A percentile compares a stretch with the other conserved stretches of the same genome.
These are phyloP conservation scores for Lecanicillium sp. DNA, from an alignment of 2,329 filamentous ascomycete species.

Conservation along the genomic window DNA sequence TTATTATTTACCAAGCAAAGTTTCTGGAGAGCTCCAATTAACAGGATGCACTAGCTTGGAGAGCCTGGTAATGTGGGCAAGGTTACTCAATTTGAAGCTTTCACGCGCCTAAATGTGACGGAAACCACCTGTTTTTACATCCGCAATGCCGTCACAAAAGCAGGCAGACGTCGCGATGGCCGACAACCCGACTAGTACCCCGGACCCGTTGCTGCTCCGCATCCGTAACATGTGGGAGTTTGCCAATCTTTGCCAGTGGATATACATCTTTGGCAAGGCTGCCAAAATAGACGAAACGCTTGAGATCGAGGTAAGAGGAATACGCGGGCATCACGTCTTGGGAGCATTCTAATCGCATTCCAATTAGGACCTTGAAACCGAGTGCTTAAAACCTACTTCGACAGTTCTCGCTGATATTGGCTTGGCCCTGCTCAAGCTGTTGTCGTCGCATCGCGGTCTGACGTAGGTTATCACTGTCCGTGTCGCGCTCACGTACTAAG, in stretches of 20 bases:
- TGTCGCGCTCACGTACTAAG: conserved; percentile 7
- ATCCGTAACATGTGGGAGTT: conserved; percentile 95
- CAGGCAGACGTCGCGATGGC: background rate
- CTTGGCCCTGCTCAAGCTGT: conserved; percentile 80
- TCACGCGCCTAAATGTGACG: background rate
- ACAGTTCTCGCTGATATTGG: conserved; percentile 73
- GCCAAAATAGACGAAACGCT: conserved; percentile 87
- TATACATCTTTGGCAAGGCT: conserved; percentile 80
- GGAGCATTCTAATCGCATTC: conserved; percentile 4
- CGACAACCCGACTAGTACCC: conserved; percentile 9
- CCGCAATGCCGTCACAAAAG: conserved; percentile 5
- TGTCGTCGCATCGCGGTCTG: conserved; percentile 87
- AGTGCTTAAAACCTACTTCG: conserved; percentile 78
- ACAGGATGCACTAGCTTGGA: too few relatives aligned
- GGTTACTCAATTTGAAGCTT: background rate
- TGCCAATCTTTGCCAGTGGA: conserved; percentile 88
- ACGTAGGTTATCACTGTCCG: conserved; percentile 55
- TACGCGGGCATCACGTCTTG: too few relatives aligned
- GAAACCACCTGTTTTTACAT: background rate
- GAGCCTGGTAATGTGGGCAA: background rate
- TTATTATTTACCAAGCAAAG: background rate
- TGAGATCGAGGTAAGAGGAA: conserved; percentile 70
- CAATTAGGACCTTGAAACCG: conserved; percentile 73
- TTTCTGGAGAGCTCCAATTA: background rate
- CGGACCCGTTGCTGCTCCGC: conserved; percentile 47